Percentiles rank a stretch among this genome's conserved stretches.
phyloP scores from a whole-genome alignment of 495 filamentous ascomycete species.

The Beverwykella pulmonaria region DNA sequence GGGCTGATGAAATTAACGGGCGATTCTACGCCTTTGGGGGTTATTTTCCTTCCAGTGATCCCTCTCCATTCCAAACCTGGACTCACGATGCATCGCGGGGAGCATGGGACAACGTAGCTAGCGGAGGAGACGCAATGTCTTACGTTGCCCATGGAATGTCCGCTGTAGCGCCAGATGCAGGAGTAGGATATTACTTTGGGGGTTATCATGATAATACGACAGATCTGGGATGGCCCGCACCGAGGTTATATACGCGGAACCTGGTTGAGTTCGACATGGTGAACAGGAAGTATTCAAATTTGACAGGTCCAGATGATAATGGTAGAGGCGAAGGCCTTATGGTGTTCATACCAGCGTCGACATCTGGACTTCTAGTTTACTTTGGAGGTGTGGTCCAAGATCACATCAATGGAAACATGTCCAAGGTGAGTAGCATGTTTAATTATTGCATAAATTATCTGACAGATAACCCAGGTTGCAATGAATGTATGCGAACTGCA shows the following conservation, averaged over 20 bases:
- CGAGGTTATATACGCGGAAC: background rate
- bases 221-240: background rate
- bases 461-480: background rate
- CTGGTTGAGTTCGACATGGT: slow-evolving; percentile 1
- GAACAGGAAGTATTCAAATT: background rate
- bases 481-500: slow-evolving; percentile 1
- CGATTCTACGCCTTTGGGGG: slow-evolving; percentile 1
- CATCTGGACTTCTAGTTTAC: background rate
- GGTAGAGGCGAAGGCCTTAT: background rate
- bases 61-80: slow-evolving; percentile 2
- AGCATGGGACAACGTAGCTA: background rate
- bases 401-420: background rate
- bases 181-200: background rate
- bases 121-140: background rate
- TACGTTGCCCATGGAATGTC: slow-evolving; percentile 1
- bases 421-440: background rate
- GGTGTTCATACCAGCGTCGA: slow-evolving; percentile 1
- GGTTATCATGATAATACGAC: background rate
- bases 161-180: background rate
- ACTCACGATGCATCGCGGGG: background rate
- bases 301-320: background rate
- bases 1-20: background rate
- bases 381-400: background rate
- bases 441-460: background rate
- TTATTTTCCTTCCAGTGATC: background rate